phyloP scores from a whole-genome alignment of 768 basidiomycete genomes.

The Russula virescens region DNA sequence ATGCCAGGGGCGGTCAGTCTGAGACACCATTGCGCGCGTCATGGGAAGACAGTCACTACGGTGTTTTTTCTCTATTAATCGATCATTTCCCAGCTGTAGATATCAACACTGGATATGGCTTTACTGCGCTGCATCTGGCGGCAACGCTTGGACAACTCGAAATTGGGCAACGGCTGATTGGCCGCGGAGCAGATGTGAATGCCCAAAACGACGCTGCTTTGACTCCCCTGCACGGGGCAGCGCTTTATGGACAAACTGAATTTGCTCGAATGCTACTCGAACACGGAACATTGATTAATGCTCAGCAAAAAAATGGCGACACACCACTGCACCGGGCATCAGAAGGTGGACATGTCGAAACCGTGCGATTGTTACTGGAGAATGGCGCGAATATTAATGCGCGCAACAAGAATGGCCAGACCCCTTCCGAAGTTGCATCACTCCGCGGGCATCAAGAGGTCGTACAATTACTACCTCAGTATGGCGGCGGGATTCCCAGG shows the following conservation, averaged over 20 bases:
- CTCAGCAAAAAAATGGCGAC: fast-evolving
- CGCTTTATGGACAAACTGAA: fast-evolving
- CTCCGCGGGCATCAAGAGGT: neutral
- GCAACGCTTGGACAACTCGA: neutral
- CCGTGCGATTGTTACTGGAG: neutral
- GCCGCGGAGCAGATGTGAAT: neutral
- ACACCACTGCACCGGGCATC: neutral
- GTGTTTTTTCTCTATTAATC: neutral
- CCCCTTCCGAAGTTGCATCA: neutral
- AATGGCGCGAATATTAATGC: neutral
- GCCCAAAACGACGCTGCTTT: fast-evolving
- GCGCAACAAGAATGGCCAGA: neutral
- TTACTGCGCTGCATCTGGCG: neutral
- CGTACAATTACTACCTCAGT: neutral
- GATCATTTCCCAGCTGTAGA: neutral
- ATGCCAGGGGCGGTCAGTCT: neutral
- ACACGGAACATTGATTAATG: neutral
- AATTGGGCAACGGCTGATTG: neutral
- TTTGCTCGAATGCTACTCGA: neutral
- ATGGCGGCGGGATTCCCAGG: neutral
- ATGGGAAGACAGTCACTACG: neutral
- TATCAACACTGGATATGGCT: fast-evolving
- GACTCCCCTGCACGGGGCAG: neutral
- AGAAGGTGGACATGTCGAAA: neutral
- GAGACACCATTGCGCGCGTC: neutral